Conservation (phyloP, 192 early-diverging fungal genomes). For the Haplosporangium gracile region DNA sequence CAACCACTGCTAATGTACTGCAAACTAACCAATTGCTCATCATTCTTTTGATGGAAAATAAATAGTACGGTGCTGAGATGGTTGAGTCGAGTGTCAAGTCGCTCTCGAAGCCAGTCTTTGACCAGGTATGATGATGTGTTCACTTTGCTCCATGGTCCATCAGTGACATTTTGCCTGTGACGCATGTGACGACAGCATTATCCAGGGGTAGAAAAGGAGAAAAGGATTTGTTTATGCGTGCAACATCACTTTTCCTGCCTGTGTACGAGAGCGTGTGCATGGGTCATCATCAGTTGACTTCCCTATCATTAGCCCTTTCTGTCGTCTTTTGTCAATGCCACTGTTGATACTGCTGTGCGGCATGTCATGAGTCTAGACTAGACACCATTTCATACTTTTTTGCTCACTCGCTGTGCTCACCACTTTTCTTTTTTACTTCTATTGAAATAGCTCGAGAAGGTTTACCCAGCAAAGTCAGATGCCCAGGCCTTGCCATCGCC, state of each 20-base stretch:
- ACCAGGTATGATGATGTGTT: conserved; percentile 64
- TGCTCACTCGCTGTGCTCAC: neutral
- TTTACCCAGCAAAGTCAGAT: conserved; percentile 46
- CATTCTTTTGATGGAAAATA: conserved; percentile 31
- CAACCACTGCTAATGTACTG: neutral
- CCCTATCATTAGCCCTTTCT: neutral
- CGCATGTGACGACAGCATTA: conserved; percentile 4
- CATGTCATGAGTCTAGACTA: neutral
- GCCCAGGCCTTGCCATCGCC: conserved; percentile 44
- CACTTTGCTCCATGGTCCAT: neutral
- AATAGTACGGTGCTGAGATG: conserved; percentile 78
- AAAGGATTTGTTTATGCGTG: neutral
- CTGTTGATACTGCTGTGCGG: neutral
- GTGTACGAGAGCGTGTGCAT: neutral
- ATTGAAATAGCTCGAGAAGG: conserved; percentile 26
- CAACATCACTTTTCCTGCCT: neutral
- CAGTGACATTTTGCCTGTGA: neutral
- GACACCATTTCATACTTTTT: neutral
- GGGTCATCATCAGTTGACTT: conserved; percentile 10
- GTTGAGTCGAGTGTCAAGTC: conserved; percentile 82
- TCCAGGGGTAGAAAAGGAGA: neutral
- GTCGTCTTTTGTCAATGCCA: neutral
- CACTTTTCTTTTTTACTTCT: neutral
- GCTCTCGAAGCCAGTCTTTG: conserved; percentile 78
- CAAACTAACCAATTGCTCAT: neutral